Evolutionary conservation across 805 yeast genomes (phyloP).

Genomic region (Yueomyces sp.): DNA sequence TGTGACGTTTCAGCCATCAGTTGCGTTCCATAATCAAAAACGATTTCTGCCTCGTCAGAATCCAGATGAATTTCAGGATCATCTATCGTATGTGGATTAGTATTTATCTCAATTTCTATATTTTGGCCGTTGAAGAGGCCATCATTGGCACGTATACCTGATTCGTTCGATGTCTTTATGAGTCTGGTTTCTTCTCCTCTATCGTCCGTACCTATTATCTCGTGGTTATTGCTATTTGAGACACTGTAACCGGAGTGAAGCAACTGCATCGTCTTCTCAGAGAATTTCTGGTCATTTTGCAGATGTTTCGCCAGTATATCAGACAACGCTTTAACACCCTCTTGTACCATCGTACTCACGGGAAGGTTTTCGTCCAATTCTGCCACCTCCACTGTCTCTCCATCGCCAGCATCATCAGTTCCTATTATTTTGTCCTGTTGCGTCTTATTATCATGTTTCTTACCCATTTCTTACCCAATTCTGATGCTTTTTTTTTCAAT

Average conservation of each 20-base stretch:
- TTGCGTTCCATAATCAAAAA: conserved; percentile 21
- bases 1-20: conserved; percentile 14
- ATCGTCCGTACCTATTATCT: background rate
- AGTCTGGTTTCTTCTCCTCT: conserved; percentile 1
- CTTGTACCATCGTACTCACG: conserved; percentile 23
- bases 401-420: background rate
- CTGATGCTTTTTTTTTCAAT: too few species aligned
- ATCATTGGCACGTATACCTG: background rate
- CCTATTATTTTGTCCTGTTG: background rate
- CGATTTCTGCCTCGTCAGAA: conserved; percentile 18
- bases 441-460: background rate
- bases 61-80: conserved; percentile 17
- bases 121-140: background rate
- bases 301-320: conserved; percentile 18
- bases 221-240: background rate
- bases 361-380: conserved; percentile 20
- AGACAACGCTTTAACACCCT: conserved; percentile 22
- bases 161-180: background rate
- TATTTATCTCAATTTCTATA: background rate
- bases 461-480: background rate
- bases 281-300: conserved; percentile 8
- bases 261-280: background rate
- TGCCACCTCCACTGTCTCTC: conserved; percentile 13
- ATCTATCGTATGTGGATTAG: conserved; percentile 1
- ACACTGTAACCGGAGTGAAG: background rate